Evolutionary conservation across 2,329 filamentous ascomycete species (phyloP).

Genomic region (Emergomyces africanus): DNA sequence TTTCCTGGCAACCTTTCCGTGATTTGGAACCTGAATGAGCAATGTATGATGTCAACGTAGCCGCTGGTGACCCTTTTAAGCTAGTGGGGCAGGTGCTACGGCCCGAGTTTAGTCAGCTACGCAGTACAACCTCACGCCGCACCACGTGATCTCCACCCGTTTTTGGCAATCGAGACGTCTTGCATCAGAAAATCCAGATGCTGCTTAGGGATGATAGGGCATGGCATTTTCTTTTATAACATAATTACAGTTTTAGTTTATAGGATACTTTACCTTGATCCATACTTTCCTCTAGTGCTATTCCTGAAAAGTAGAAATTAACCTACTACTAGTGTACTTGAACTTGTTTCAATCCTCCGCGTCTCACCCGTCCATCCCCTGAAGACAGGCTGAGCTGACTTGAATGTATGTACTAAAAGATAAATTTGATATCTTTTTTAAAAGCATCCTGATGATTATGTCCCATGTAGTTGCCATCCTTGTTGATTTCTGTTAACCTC

Average conservation of each 20-base stretch:
- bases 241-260: background rate
- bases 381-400: background rate
- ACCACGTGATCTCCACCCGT: background rate
- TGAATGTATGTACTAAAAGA: background rate
- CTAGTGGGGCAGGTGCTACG: no score
- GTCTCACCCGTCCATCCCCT: background rate
- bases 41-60: background rate
- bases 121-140: no score
- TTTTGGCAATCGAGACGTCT: background rate
- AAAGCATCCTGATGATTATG: background rate
- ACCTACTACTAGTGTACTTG: background rate
- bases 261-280: background rate
- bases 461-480: background rate
- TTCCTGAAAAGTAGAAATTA: background rate
- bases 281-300: background rate
- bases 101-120: no score
- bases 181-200: background rate
- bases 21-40: background rate
- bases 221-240: background rate
- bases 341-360: background rate
- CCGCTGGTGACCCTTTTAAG: background rate
- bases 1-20: background rate
- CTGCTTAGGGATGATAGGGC: background rate
- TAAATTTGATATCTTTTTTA: background rate
- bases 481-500: background rate